Base-by-base conservation (phyloP, 164 flowering plant species). In the Dillenia suffruticosa region DNA sequence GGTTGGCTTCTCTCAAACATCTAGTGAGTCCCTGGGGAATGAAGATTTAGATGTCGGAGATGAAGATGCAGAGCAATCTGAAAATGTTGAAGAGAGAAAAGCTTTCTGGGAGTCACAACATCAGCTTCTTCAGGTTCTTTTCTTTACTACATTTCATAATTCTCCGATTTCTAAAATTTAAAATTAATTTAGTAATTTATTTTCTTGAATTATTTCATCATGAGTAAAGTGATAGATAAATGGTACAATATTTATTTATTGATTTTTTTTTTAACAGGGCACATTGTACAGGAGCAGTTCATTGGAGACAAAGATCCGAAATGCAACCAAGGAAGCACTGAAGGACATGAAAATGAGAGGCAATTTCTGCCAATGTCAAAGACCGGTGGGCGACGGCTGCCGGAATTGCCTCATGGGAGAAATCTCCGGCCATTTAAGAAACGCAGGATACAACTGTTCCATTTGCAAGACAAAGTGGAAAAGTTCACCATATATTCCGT, bases 401-500 rank as follows among this genome's bases (percentile, higher is more conserved):
- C 79, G 87, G 73, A 74, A 9, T 46, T 94, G 97, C 66, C 53
- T 83, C 64, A 75, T 69, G 46, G 64, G 70, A 50, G 81, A 74
- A 57, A 62, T 91, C 5, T 73, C 81, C 9, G 59, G 63, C n/a
- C 80, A 80, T 14, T 84, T 94, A 12, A 74, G 66, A 12, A 69
- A 64, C 22, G 76, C 75, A 3, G 97, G 96, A 1, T 81, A 70
- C 58, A 61, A 89, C 53, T 66, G 81, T 60, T 81, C 81, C 48
- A 63, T 87, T 55, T 89, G 93, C 81, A 81, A 77, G 61, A 83
- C 97, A 32, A 94, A 89, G 58, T 91, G 98, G 97, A 82, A 75
- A 59, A 83, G 79, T 65, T 76, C 90, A 1, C 75, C 82, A 0
- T 82, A 81, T 9, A 83, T 85, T 46, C 89, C 92, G 13, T 64